These are phyloP conservation scores for Lablab purpureus DNA, from an alignment of 306 rosid genomes.

Conservation along the genomic window DNA sequence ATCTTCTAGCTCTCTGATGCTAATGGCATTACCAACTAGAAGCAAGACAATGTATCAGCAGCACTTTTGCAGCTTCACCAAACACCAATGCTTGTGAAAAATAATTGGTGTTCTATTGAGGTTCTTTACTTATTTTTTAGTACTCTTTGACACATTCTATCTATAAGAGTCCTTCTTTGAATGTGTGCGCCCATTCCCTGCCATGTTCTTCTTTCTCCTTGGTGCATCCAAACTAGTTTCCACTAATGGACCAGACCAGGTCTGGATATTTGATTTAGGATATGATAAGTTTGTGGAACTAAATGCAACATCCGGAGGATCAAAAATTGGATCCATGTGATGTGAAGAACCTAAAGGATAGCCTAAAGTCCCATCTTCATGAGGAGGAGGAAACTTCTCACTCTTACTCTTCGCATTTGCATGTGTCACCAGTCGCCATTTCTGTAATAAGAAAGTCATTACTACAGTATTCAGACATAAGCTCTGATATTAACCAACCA, in stretches of 20 bases:
- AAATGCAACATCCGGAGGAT: slow-evolving; percentile 90
- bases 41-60: slow-evolving; percentile 50
- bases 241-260: slow-evolving; percentile 97
- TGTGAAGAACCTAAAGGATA: slow-evolving; percentile 88
- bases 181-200: slow-evolving; percentile 62
- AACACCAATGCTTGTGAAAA: slow-evolving; percentile 53
- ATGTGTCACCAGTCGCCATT: slow-evolving; percentile 87
- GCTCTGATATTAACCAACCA: not conserved
- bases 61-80: slow-evolving; percentile 63
- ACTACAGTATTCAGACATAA: not conserved
- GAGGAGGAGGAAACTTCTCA: slow-evolving; percentile 99
- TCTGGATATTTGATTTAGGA: slow-evolving; percentile 75
- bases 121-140: slow-evolving; percentile 29
- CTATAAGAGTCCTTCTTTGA: slow-evolving; percentile 63
- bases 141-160: slow-evolving; percentile 47
- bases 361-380: slow-evolving; percentile 97
- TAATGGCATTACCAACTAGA: slow-evolving; percentile 57
- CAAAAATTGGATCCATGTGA: slow-evolving; percentile 82
- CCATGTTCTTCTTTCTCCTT: slow-evolving; percentile 77
- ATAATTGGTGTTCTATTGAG: slow-evolving; percentile 53
- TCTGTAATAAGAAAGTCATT: slow-evolving; percentile 57
- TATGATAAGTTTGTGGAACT: slow-evolving; percentile 83
- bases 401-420: slow-evolving; percentile 99
- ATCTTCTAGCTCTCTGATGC: slow-evolving; percentile 59
- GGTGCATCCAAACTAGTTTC: slow-evolving; percentile 77